A percentile compares a stretch with the other conserved stretches of the same genome.
phyloP scores from a whole-genome alignment of 805 yeast genomes.

The Nakazawaea populi region DNA sequence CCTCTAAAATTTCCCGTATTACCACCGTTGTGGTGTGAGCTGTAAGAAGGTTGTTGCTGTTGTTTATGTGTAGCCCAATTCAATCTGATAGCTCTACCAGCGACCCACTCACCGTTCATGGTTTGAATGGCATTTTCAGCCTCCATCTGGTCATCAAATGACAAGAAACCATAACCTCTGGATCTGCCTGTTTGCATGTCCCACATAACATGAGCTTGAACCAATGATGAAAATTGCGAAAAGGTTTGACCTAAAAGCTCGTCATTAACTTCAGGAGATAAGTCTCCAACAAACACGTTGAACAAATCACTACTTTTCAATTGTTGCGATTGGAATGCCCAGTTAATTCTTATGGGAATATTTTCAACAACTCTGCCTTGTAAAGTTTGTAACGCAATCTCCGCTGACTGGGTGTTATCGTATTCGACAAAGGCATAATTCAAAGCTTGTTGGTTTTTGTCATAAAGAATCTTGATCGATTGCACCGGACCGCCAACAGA shows the following conservation, averaged over 20 bases:
- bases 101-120: slow-evolving; percentile 69
- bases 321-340: slow-evolving; percentile 82
- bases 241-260: slow-evolving; percentile 59
- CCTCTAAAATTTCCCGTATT: slow-evolving; percentile 11
- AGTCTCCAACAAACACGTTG: slow-evolving; percentile 83
- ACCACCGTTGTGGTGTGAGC: slow-evolving; percentile 2
- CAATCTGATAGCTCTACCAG: slow-evolving; percentile 73
- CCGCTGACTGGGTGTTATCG: slow-evolving; percentile 51
- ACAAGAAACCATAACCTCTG: slow-evolving; percentile 87
- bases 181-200: slow-evolving; percentile 92
- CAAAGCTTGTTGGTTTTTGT: slow-evolving; percentile 66
- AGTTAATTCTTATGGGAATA: slow-evolving; percentile 58
- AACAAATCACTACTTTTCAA: slow-evolving; percentile 45
- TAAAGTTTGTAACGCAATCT: slow-evolving; percentile 52
- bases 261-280: slow-evolving; percentile 78
- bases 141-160: slow-evolving; percentile 58
- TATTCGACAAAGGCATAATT: slow-evolving; percentile 85
- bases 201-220: slow-evolving; percentile 95
- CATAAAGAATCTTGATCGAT: slow-evolving; percentile 65
- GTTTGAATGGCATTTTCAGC: slow-evolving; percentile 68
- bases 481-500: slow-evolving; percentile 55
- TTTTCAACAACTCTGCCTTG: slow-evolving; percentile 54
- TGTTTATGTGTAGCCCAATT: slow-evolving; percentile 85
- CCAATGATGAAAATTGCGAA: slow-evolving; percentile 47
- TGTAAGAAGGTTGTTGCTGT: slow-evolving; percentile 19